Conservation (phyloP, 345 rosid species). For the Sonneratia caseolaris region DNA sequence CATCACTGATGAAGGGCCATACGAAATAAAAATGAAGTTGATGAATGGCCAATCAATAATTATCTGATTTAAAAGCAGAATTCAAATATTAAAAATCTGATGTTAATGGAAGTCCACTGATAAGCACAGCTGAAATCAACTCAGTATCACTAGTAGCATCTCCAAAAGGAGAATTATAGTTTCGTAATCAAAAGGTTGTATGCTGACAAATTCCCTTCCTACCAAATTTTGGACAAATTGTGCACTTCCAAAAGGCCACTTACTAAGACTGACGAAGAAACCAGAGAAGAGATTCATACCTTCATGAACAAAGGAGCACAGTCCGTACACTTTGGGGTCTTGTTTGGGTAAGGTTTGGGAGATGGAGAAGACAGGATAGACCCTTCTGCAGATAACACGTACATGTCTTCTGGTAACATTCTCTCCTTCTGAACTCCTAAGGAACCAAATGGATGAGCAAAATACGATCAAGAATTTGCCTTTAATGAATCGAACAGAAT, state of each 20-base stretch:
- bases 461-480: too few relatives aligned
- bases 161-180: too few relatives aligned
- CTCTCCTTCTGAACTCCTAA: slow-evolving; percentile 96
- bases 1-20: not conserved
- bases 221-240: not conserved
- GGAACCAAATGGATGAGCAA: not conserved
- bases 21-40: not conserved
- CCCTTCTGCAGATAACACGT: slow-evolving; percentile 62
- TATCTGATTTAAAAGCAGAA: not conserved
- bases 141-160: too few relatives aligned
- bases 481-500: too few relatives aligned
- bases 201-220: too few relatives aligned
- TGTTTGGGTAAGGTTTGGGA: slow-evolving; percentile 72
- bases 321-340: slow-evolving; percentile 78
- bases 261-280: too few relatives aligned
- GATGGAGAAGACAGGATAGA: slow-evolving; percentile 52
- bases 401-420: slow-evolving; percentile 84
- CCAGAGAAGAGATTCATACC: slow-evolving; percentile 25
- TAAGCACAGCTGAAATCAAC: too few relatives aligned
- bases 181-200: too few relatives aligned
- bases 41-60: not conserved
- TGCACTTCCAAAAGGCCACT: not conserved
- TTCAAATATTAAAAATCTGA: too few relatives aligned
- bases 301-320: slow-evolving; percentile 83
- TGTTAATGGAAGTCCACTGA: too few relatives aligned